Evolutionary conservation across 345 rosid genomes (phyloP), one percentile per base, ranked within the genome.

Genomic region (Ricinus communis): DNA sequence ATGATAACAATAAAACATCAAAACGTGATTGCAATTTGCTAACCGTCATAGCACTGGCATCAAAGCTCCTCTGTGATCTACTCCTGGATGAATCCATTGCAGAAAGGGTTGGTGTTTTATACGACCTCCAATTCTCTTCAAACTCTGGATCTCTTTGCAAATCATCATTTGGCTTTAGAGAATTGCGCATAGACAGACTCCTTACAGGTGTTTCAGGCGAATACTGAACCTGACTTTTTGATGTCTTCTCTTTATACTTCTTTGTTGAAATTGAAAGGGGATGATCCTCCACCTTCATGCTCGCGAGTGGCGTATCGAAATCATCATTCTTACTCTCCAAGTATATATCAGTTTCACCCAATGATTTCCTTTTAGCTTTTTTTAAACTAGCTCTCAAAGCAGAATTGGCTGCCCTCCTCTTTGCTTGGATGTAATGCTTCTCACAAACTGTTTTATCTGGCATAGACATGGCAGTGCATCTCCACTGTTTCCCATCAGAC

Each of bases 391-490:
- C 99, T 60, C 99, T 81, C 25, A 89, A 67, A 13, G 94, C 96
- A 16, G 98, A 96, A 82, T 81, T 96, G 41, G 99, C 99, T 11
- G 98, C 99, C 73, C 99, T 86, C 77, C 67, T 89, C 83, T 96
- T 96, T 0, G 98, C 98, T 81, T 95, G 99, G 33, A 87, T 85
- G 74, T 90, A 95, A 65, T 96, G 99, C 76, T 96, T 96, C 83
- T 96, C 98, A 9, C 99, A 96, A 1, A 96, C 99, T 0, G 99
- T 93, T 81, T 96, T 96, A 73, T 95, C 99, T 0, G 97, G 97
- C 98, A 95, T 95, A 62, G 97, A 92, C 91, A 80, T 85, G 64
- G 99, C 97, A 67, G 97, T 95, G 81, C 99, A 95, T 81, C 98
- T 87, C 99, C 98, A 95, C 58, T 95, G 99, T 65, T 95, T 95